Evolutionary conservation across 163 green algal species (phyloP).

Genomic region (Volvox carteri): DNA sequence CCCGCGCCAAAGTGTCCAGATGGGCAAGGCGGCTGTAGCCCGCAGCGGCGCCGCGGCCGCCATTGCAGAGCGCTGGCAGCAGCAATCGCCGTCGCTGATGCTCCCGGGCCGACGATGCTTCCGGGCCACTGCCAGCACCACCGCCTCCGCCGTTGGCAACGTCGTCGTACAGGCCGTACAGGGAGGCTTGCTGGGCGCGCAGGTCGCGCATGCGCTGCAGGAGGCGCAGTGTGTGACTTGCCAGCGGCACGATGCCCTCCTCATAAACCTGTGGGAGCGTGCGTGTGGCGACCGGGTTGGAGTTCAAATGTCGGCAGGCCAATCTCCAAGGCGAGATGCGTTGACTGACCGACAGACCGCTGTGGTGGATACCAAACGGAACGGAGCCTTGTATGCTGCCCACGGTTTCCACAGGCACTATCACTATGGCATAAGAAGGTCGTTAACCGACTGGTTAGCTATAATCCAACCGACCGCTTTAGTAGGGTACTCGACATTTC

Average conservation of each 20-base stretch:
- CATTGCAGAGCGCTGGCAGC: not conserved
- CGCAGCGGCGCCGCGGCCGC: not conserved
- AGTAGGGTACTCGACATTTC: no score
- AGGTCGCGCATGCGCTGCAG: slow-evolving; percentile 32
- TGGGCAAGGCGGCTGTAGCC: slow-evolving; percentile 20
- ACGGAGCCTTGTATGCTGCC: no score
- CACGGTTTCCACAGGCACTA: no score
- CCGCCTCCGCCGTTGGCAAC: not conserved
- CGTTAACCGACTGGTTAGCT: no score
- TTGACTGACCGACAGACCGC: no score
- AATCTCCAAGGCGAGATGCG: no score
- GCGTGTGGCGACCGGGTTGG: no score
- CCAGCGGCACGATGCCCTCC: slow-evolving; percentile 36
- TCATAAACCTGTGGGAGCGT: slow-evolving; percentile 36
- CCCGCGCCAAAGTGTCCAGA: slow-evolving; percentile 32
- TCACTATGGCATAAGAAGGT: no score
- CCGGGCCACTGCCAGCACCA: no score
- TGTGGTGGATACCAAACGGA: no score
- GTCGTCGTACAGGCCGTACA: slow-evolving; percentile 55
- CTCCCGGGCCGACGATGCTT: not conserved
- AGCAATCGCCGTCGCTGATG: not conserved
- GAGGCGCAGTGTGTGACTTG: not conserved
- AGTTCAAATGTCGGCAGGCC: no score
- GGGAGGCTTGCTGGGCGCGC: slow-evolving; percentile 11
- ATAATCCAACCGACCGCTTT: no score